Base-by-base conservation (phyloP, 2,329 filamentous ascomycete species). In the Ascochyta clinopodiicola region DNA sequence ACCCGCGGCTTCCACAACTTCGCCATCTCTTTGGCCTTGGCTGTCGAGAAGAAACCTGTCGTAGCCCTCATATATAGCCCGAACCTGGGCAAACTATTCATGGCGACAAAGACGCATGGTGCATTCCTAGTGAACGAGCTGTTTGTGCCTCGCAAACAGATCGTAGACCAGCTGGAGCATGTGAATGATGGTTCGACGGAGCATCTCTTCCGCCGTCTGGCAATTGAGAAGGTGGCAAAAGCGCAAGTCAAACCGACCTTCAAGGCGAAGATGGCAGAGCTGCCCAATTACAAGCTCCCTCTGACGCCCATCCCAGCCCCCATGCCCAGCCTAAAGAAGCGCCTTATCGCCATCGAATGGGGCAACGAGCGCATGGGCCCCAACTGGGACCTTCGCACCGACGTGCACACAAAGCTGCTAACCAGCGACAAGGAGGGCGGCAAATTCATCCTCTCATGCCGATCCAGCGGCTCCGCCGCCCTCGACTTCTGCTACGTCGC, bases 401-500 rank as follows among this genome's bases (percentile, higher is more conserved):
- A 56, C 1, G 59, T 75, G 0, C 61, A 68, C 36, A 67, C 67
- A 45, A 60, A 62, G 37, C 62, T 77, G 0, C 58, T 77, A 22
- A 71, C 72, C 0, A 58, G 67, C 27, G 62, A 66, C 7, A 39
- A 59, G 1, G 59, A 57, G 0, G 72, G 67, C 15, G 74, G 73
- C 21, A 70, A 70, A 0, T 75, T 76, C 70, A 65, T 63, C 25
- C 69, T 74, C 24, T 71, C 67, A 0, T 60, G 74, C 12, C 73
- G 74, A 15, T 70, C 68, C 3, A 70, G 64, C 10, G 74, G 75
- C 13, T 75, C 73, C 2, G 73, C 73, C 0, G 75, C 74, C 0
- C 63, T 77, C 1, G 69, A 76, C 56, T 75, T 77, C 48, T 77
- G 75, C 61, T 75, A 74, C 53, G 73, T 76, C 1, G 75, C 73